Evolutionary conservation across 768 basidiomycete species (phyloP), one percentile per base, ranked within the genome.

Genomic region (Lactarius sp.): DNA sequence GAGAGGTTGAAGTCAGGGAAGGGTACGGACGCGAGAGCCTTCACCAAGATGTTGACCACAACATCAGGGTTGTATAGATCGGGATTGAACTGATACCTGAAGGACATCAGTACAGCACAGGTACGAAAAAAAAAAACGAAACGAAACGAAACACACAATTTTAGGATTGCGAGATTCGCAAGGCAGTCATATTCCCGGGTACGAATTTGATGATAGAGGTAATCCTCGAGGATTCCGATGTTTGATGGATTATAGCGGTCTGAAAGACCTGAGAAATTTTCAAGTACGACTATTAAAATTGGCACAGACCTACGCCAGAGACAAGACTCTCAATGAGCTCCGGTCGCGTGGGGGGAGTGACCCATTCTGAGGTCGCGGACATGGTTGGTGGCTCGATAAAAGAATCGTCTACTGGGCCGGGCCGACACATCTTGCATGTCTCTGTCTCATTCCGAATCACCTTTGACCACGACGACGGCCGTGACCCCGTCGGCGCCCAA

Each of bases 221-320:
- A 98, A 73, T 98, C 96, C 77, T 98, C 96, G 63, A 98, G 86
- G 68, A 94, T 90, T 42, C 85, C 80, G 63, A 96, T 86, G 74
- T 98, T 98, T 57, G 88, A 87, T 49, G 96, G 96, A 77, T 98
- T 98, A 76, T 98, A 98, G 63, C 96, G 88, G 80, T 98, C 96
- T 97, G 62, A 9, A 55, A 58, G 36, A 55, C n/a, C 8, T 41
- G 27, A 22, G 55, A 5, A 8, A 4, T 20, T n/a, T 36, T 14
- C 22, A 16, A 27, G 34, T 20, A 52, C 7, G 51, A 13, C 4
- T 3, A 34, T 56, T 51, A 37, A 27, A 53, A 16, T 16, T 20
- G 37, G 12, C 55, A 75, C 90, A 68, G 65, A 91, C 92, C 92
- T 52, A 94, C 92, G 50, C 92, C 92, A 27, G 90, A 92, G 31